Base-by-base conservation (phyloP, 371 early-diverging fungal species). In the Mortierella sp. region DNA sequence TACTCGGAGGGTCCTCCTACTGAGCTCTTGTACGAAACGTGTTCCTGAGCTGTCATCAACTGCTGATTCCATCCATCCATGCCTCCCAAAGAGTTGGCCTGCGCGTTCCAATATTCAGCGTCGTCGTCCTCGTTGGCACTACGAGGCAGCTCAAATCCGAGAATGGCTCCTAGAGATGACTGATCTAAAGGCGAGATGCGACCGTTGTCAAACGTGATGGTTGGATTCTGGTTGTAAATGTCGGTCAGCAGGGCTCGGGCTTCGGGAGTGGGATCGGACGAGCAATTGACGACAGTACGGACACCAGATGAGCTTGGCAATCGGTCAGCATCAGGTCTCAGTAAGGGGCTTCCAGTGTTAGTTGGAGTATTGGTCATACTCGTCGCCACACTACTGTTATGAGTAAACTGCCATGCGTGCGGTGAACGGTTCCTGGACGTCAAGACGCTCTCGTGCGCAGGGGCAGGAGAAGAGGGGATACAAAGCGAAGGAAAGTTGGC, bases 61-160 rank as follows among this genome's bases (percentile, higher is more conserved):
- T 74, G 76, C 30, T 74, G 76, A 38, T 74, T 74, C 76, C 76
- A 74, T 13, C 76, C 76, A 26, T 74, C 76, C 76, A 74, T 74
- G 14, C 76, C 76, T 57, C 76, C 76, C 28, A 74, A 19, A 3
- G 76, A 74, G 47, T 74, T 74, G 50, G 76, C 76, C 38, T 74
- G 76, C 0, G 69, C 76, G 41, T 74, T 74, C 76, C 76, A 74
- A 41, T 74, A 74, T 16, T 67, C 73, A 55, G 53, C 64, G 21
- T 72, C 73, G 41, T 74, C 76, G 0, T 74, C 76, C 34, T 74
- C 76, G 46, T 74, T 69, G 13, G 76, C 24, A 39, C 69, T 69
- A 49, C 69, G 76, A 12, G 69, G 68, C 31, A 68, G 34, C n/a
- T 69, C 76, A 39, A 74, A 69, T 18, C 76, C 76, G 18, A 74